These are phyloP conservation scores for Hordeum marinum DNA, from an alignment of 176 grass and related monocot species.

Conservation along the genomic window DNA sequence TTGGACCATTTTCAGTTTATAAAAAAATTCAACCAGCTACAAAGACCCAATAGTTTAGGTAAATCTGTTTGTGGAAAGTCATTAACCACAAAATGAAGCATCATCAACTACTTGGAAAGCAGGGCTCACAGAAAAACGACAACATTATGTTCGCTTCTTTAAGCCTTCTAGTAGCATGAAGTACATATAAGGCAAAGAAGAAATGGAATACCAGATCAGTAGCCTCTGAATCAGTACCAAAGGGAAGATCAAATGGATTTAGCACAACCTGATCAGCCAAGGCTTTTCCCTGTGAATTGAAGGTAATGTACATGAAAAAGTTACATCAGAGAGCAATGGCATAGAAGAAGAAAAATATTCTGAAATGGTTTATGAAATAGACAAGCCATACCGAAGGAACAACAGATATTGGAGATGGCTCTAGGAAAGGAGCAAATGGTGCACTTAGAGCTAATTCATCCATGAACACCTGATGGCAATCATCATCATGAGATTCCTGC, in stretches of 20 bases:
- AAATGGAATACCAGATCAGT: slow-evolving; percentile 45
- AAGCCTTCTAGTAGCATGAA: neutral
- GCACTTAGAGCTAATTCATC: slow-evolving; percentile 30
- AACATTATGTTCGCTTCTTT: neutral
- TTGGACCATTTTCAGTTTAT: neutral
- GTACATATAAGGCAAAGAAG: slow-evolving; percentile 1
- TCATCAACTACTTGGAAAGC: neutral
- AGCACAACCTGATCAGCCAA: slow-evolving; percentile 28
- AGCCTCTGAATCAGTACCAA: slow-evolving; percentile 39
- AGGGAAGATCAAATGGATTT: slow-evolving; percentile 82
- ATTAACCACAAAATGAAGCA: neutral
- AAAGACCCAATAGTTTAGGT: neutral
- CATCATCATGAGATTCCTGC: slow-evolving; percentile 37
- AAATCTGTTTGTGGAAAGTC: neutral
- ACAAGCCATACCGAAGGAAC: slow-evolving; percentile 32
- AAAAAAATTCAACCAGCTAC: neutral
- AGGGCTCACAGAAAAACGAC: neutral
- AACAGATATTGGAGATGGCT: slow-evolving; percentile 34
- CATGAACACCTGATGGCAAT: slow-evolving; percentile 24
- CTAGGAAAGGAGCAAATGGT: slow-evolving; percentile 18
- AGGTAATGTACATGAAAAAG: neutral
- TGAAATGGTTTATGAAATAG: neutral
- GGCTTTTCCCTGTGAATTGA: slow-evolving; percentile 38
- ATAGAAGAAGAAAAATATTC: neutral
- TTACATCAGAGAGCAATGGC: neutral